Evolutionary conservation across 768 basidiomycete species (phyloP).

Genomic region (Lentinula boryana): DNA sequence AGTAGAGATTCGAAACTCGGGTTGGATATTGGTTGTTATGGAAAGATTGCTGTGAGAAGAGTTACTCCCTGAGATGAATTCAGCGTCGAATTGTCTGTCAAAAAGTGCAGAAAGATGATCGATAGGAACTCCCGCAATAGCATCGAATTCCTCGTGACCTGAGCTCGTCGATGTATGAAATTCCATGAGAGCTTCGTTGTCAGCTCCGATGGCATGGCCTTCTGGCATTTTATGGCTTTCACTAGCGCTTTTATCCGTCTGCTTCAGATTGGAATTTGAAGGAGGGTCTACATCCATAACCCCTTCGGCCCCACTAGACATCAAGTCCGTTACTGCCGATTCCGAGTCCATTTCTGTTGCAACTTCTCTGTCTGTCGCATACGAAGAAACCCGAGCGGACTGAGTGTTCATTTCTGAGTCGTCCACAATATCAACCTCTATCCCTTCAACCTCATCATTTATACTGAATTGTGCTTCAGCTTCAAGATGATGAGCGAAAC

Average conservation of each 20-base stretch:
- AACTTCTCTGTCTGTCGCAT: background rate
- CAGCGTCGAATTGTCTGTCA: background rate
- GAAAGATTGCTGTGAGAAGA: no score
- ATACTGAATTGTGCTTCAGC: background rate
- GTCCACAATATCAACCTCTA: background rate
- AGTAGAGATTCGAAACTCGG: background rate
- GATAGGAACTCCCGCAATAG: background rate
- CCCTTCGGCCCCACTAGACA: background rate
- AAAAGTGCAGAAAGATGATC: no score
- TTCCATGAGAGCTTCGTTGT: background rate
- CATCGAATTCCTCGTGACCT: background rate
- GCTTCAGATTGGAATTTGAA: background rate
- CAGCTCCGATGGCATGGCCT: background rate
- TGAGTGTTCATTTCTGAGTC: background rate
- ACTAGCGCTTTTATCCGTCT: background rate
- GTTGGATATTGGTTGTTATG: background rate
- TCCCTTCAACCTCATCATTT: background rate
- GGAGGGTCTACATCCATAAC: background rate
- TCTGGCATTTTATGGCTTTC: background rate
- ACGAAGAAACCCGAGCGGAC: background rate
- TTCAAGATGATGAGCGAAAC: background rate
- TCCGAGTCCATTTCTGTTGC: background rate
- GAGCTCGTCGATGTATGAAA: no score
- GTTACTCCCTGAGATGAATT: no score
- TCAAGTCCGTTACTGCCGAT: background rate